A percentile compares a stretch with the other conserved stretches of the same genome.
Conservation (phyloP, 768 basidiomycete species). For the Lactarius sp. region DNA sequence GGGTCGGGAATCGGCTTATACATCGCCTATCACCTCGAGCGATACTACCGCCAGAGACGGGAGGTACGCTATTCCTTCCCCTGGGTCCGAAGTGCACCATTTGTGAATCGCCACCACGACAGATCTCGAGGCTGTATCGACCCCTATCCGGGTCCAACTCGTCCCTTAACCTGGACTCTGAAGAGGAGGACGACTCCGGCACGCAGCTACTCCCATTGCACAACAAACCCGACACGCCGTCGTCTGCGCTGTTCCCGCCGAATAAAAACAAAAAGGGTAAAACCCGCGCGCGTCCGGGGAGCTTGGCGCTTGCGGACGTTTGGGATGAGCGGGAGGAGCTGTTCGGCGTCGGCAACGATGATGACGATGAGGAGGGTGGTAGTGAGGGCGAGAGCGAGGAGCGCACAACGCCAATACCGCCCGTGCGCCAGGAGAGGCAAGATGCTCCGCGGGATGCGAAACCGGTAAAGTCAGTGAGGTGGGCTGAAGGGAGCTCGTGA, state of each 20-base stretch:
- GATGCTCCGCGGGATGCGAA: conserved; percentile 3
- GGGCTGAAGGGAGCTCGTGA: conserved; percentile 21
- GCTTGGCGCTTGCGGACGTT: conserved; percentile 44
- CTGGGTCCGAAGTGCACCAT: not conserved
- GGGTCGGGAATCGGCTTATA: conserved; percentile 69
- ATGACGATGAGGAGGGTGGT: conserved; percentile 37
- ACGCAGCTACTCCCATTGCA: conserved; percentile 61
- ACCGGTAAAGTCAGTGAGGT: conserved; percentile 20
- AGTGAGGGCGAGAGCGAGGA: conserved; percentile 1
- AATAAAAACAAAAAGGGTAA: conserved; percentile 13
- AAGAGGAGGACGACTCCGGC: conserved; percentile 44
- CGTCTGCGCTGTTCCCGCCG: conserved; percentile 7
- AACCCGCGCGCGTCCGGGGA: conserved; percentile 17
- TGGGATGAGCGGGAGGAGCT: conserved; percentile 80
- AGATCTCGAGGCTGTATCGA: conserved; percentile 77
- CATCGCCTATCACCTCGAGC: conserved; percentile 62
- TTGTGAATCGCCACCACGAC: not conserved
- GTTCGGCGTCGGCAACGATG: conserved; percentile 62
- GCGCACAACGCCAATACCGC: not conserved
- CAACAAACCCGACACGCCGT: conserved; percentile 25
- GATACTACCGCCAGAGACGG: conserved; percentile 70
- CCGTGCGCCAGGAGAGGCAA: not conserved
- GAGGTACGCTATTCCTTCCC: conserved; percentile 46
- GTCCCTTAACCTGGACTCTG: conserved; percentile 42
- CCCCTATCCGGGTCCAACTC: conserved; percentile 50